These are phyloP conservation scores for Abortiporus biennis DNA, from an alignment of 1,284 basidiomycete species.

Conservation along the genomic window DNA sequence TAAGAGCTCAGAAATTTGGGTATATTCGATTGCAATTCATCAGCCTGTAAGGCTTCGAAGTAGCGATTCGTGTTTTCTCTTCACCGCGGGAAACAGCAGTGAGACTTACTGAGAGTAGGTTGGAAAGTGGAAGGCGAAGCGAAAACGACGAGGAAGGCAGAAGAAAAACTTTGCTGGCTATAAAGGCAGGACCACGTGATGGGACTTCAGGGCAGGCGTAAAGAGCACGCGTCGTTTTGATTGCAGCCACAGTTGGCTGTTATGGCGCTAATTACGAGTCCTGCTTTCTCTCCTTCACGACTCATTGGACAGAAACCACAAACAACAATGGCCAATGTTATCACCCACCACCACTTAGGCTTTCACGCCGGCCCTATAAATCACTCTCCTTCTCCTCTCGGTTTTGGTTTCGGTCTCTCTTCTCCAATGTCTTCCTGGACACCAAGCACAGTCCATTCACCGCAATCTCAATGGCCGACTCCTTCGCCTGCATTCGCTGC, in stretches of 20 bases:
- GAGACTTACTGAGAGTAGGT: conserved; percentile 25
- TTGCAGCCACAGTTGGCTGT: conserved; percentile 9
- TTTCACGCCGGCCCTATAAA: conserved; percentile 57
- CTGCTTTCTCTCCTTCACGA: conserved; percentile 21
- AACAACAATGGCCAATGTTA: conserved; percentile 70
- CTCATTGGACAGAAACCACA: too few relatives aligned
- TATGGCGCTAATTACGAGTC: conserved; percentile 5
- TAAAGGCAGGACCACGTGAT: conserved; percentile 21
- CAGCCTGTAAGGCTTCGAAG: conserved; percentile 64
- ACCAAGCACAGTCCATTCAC: conserved; percentile 16
- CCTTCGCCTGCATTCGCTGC: conserved; percentile 12
- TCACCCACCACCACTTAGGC: conserved; percentile 46
- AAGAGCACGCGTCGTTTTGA: conserved; percentile 11
- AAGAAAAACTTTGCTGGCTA: conserved; percentile 17
- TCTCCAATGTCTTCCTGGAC: conserved; percentile 33
- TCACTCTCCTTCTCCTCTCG: conserved; percentile 59
- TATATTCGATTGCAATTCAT: conserved; percentile 68
- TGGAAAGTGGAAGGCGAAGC: conserved; percentile 7
- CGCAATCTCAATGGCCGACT: conserved; percentile 15
- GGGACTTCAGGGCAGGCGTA: conserved; percentile 34
- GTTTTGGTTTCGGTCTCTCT: conserved; percentile 64
- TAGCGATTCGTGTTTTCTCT: conserved; percentile 77
- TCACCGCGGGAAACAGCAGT: conserved; percentile 34
- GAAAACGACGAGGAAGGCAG: conserved; percentile 8
- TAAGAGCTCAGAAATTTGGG: conserved; percentile 79